These are phyloP conservation scores for Blastobotrys robertii DNA, from an alignment of 805 yeast genomes.

Conservation along the genomic window DNA sequence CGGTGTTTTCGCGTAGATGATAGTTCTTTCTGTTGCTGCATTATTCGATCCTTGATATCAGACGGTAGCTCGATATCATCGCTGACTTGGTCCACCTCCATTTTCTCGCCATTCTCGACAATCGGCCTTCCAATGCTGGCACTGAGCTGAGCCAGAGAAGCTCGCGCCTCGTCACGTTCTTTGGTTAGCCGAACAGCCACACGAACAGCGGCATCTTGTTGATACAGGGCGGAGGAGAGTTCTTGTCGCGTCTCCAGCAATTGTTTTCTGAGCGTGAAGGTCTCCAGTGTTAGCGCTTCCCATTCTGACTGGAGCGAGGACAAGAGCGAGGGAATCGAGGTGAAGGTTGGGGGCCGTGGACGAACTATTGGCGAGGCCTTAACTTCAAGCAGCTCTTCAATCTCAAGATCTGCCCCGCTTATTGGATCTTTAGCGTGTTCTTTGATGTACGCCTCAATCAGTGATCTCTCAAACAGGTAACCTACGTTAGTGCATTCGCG, in stretches of 20 bases:
- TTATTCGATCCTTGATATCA: constrained; percentile 4
- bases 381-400: constrained; percentile 47
- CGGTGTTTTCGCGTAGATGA: constrained; percentile 10
- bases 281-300: constrained; percentile 78
- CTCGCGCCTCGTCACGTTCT: constrained; percentile 65
- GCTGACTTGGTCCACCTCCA: constrained; percentile 4
- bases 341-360: constrained; percentile 38
- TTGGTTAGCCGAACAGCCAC: constrained; percentile 69
- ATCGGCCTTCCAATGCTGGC: constrained; percentile 16
- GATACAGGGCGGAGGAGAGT: constrained; percentile 66
- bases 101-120: neutral
- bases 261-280: constrained; percentile 66
- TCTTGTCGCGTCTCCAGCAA: constrained; percentile 58
- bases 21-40: constrained; percentile 7
- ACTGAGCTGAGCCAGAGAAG: constrained; percentile 48
- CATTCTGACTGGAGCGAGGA: constrained; percentile 77
- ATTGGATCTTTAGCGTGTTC: constrained; percentile 71
- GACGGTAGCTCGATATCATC: constrained; percentile 1
- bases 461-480: constrained; percentile 53
- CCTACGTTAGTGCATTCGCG: too few species aligned
- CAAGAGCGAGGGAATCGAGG: constrained; percentile 71
- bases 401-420: constrained; percentile 46
- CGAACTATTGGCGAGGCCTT: constrained; percentile 22
- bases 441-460: constrained; percentile 52
- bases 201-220: constrained; percentile 82